phyloP scores from a whole-genome alignment of 2,329 filamentous ascomycete genomes.

The Plenodomus lindquistii region DNA sequence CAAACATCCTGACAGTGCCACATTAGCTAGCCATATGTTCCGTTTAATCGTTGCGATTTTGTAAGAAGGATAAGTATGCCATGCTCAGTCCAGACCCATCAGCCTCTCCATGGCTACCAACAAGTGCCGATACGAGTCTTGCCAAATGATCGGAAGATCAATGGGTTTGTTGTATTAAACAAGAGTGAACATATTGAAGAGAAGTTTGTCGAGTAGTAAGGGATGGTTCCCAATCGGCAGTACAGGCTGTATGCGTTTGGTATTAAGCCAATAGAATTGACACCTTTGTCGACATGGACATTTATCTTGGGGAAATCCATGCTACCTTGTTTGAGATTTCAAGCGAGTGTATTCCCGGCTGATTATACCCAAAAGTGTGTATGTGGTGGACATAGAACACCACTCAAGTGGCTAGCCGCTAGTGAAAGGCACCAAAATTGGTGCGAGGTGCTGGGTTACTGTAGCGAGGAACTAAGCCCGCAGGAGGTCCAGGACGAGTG shows the following conservation, averaged over 20 bases:
- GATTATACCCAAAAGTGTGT: slow-evolving; percentile 35
- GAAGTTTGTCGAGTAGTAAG: slow-evolving; percentile 32
- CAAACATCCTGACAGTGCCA: slow-evolving; percentile 17
- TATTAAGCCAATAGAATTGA: slow-evolving; percentile 36
- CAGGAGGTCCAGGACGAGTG: slow-evolving; percentile 84
- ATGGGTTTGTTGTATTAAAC: slow-evolving; percentile 35
- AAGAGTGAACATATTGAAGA: slow-evolving; percentile 32
- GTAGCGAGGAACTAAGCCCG: slow-evolving; percentile 56
- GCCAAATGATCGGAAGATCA: slow-evolving; percentile 17
- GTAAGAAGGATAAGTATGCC: slow-evolving; percentile 28
- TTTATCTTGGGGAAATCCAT: slow-evolving; percentile 38
- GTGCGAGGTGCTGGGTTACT: slow-evolving; percentile 31
- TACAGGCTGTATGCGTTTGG: slow-evolving; percentile 30
- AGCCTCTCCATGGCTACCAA: slow-evolving; percentile 16
- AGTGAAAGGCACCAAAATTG: slow-evolving; percentile 37
- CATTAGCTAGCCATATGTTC: slow-evolving; percentile 19
- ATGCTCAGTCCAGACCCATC: slow-evolving; percentile 20
- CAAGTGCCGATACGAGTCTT: slow-evolving; percentile 13
- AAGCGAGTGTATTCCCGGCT: slow-evolving; percentile 31
- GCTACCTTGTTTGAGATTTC: slow-evolving; percentile 38
- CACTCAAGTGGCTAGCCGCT: slow-evolving; percentile 7
- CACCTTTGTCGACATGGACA: slow-evolving; percentile 36
- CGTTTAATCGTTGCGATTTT: slow-evolving; percentile 16
- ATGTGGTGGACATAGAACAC: slow-evolving; percentile 23
- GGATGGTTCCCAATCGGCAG: slow-evolving; percentile 28